A percentile compares a stretch with the other conserved stretches of the same genome.
Evolutionary conservation across 768 basidiomycete genomes (phyloP).

Genomic region (Tylopilus sp.): DNA sequence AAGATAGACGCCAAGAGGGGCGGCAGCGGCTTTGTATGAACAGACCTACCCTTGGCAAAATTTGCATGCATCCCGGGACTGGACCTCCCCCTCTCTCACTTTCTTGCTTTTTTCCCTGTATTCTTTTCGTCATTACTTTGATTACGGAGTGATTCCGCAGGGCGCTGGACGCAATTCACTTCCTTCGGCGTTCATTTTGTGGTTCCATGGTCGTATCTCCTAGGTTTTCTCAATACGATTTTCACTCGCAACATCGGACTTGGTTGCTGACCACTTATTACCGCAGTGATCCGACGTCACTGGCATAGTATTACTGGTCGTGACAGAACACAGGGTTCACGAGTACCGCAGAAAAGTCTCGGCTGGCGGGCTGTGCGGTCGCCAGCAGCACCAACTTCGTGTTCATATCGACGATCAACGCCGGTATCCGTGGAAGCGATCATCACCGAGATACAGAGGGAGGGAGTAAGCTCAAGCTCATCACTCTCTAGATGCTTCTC

Average conservation of each 20-base stretch:
- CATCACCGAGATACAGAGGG: neutral
- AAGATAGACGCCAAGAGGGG: conserved; percentile 89
- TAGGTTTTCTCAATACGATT: neutral
- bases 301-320: neutral
- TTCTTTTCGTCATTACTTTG: neutral
- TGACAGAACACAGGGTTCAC: neutral
- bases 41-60: neutral
- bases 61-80: neutral
- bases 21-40: conserved; percentile 80
- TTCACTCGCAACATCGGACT: neutral
- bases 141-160: neutral
- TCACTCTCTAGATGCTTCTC: too few relatives aligned
- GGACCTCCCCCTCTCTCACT: neutral
- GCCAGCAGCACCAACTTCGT: neutral
- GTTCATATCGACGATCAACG: neutral
- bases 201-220: conserved; percentile 1
- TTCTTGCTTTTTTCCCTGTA: neutral
- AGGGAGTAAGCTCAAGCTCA: neutral
- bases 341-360: neutral
- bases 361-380: neutral
- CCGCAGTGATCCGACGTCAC: too few relatives aligned
- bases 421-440: neutral
- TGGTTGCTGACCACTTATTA: too few relatives aligned
- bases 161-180: conserved; percentile 3
- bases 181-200: neutral